phyloP scores from a whole-genome alignment of 495 filamentous ascomycete genomes.

The Apiosordaria backusii region DNA sequence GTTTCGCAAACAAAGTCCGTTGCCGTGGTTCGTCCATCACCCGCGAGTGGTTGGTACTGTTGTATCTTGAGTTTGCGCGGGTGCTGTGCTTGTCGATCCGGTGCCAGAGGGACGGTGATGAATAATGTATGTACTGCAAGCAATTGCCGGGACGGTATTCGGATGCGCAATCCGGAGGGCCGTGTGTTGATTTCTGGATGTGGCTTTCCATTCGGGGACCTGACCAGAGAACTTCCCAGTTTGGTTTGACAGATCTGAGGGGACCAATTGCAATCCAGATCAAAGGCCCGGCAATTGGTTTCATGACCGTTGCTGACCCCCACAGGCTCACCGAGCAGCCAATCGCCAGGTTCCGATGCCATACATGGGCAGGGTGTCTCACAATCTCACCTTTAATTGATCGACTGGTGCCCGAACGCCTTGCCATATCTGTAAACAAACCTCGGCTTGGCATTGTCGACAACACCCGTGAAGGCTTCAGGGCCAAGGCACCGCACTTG shows the following conservation, averaged over 20 bases:
- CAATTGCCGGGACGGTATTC: conserved; percentile 7
- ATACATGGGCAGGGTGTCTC: conserved; percentile 4
- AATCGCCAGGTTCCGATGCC: conserved; percentile 12
- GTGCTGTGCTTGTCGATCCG: not conserved
- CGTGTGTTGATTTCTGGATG: not conserved
- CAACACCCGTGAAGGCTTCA: not conserved
- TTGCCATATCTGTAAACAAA: no score
- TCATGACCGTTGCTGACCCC: conserved; percentile 8
- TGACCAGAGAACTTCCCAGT: not conserved
- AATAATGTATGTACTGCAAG: not conserved
- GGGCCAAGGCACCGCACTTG: not conserved
- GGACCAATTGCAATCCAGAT: conserved; percentile 18
- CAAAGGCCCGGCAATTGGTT: not conserved
- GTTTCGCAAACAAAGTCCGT: not conserved
- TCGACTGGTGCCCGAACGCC: not conserved
- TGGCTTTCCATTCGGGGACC: conserved; percentile 5
- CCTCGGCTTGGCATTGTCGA: not conserved
- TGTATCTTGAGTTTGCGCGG: no score
- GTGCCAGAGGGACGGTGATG: not conserved
- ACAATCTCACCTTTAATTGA: not conserved
- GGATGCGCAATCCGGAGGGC: conserved; percentile 6
- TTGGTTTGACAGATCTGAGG: conserved; percentile 13
- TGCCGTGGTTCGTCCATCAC: not conserved
- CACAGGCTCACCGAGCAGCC: conserved; percentile 2
- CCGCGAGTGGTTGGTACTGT: no score